Evolutionary conservation across 2,329 filamentous ascomycete genomes (phyloP), one percentile per base, ranked within the genome.

Genomic region (Zymoseptoria pseudotritici): DNA sequence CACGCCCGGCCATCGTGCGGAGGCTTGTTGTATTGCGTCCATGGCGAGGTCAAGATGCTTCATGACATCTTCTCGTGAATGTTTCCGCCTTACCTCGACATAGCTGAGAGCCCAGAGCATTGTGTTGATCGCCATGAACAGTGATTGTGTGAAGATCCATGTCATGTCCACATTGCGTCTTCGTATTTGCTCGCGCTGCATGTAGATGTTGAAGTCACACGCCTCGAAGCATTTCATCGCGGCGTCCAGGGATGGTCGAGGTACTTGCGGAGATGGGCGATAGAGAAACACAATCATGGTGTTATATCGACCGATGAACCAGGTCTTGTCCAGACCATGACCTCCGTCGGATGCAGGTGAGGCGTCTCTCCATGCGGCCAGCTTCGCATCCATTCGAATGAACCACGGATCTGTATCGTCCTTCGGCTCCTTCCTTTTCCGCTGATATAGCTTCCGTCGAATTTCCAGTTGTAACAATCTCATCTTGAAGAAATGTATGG

Each of bases 401-500:
- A 95, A 97, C 91, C 94, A 97, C 1, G 90, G 90, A 74, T 97
- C 88, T 50, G 84, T 81, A 69, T 96, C 91, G 70, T 88, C 84
- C 57, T 83, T 84, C 0, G 93, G 92, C 55, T 90, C 86, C 0
- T 85, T 77, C 52, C 87, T 83, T 74, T 94, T 94, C 73, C 87
- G 88, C 67, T 96, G 87, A 72, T 99, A 97, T 0, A 97, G 79
- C 6, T 86, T 87, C 60, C 91, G 84, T 59, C 91, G 83, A 51
- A 97, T 94, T 74, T 97, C 93, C 13, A 92, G 85, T 72, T 97
- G 92, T 11, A 92, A 79, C 60, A 95, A 75, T 58, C 91, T 83
- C 90, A 97, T 95, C 71, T 90, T 93, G 78, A 91, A 91, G 69
- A 96, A 94, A 72, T 99, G 93, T 62, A 97, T 91, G 2, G 91